A percentile compares a stretch with the other conserved stretches of the same genome.
These are phyloP conservation scores for Nidularia pulvinata DNA, from an alignment of 768 basidiomycete genomes.

Conservation along the genomic window DNA sequence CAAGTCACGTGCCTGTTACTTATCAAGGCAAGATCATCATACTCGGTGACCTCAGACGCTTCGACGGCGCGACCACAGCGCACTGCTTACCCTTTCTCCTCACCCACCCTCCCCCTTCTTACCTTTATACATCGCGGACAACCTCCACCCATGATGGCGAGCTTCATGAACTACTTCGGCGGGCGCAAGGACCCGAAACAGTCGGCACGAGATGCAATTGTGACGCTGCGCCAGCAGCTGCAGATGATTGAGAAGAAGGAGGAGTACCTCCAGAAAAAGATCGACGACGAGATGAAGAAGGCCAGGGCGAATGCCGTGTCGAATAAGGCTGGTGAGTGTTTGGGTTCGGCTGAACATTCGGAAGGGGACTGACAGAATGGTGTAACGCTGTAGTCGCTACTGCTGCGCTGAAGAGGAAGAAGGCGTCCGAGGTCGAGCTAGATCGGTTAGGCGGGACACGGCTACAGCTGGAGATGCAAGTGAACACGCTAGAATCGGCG, in stretches of 20 bases:
- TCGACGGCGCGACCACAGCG: too few species aligned
- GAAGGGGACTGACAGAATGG: too few species aligned
- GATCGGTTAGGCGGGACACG: conserved; percentile 84
- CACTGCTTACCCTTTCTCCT: too few species aligned
- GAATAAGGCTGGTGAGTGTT: conserved; percentile 84
- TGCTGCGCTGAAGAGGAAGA: conserved; percentile 92
- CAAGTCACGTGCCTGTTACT: too few species aligned
- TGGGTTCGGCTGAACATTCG: too few species aligned
- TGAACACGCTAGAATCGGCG: conserved; percentile 96
- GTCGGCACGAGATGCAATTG: conserved; percentile 90
- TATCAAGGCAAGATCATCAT: too few species aligned
- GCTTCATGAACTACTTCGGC: conserved; percentile 89
- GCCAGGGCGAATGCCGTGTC: conserved; percentile 91
- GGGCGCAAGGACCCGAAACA: conserved; percentile 82
- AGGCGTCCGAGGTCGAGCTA: conserved; percentile 83
- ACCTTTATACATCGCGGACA: too few species aligned
- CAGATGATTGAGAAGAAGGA: conserved; percentile 99
- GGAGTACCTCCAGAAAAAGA: conserved; percentile 94
- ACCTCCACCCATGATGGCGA: conserved; percentile 58
- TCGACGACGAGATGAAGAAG: conserved; percentile 92
- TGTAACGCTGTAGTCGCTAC: conserved; percentile 83
- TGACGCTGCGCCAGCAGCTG: conserved; percentile 89
- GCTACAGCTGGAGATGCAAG: conserved; percentile 93
- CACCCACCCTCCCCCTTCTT: too few species aligned
- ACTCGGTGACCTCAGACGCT: too few species aligned